A percentile compares a stretch with the other conserved stretches of the same genome.
These are phyloP conservation scores for Tillandsia fasciculata DNA, from an alignment of 176 grass and related monocot genomes.

Conservation along the genomic window DNA sequence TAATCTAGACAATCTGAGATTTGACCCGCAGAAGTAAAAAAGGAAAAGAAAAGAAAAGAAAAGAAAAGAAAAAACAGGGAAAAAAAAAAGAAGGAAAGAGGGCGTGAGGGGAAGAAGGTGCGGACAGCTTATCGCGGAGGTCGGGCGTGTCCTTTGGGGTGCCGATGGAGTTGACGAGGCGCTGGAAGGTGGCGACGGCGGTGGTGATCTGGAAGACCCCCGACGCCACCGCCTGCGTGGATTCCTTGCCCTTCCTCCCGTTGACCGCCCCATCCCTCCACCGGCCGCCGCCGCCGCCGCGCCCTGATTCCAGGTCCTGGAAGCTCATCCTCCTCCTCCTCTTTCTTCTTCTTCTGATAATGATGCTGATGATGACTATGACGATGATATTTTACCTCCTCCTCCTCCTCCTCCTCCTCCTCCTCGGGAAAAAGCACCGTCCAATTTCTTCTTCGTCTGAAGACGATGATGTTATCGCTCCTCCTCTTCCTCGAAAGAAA, in stretches of 20 bases:
- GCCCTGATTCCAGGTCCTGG: slow-evolving; percentile 85
- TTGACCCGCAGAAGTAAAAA: not conserved
- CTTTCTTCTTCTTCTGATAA: not conserved
- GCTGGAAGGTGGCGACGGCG: slow-evolving; percentile 71
- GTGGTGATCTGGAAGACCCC: slow-evolving; percentile 87
- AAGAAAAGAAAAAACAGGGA: slow-evolving; percentile 6
- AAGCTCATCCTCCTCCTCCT: slow-evolving; percentile 67
- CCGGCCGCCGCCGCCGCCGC: not conserved
- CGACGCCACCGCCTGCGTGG: slow-evolving; percentile 36
- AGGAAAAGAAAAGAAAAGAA: too few relatives aligned
- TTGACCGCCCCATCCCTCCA: slow-evolving; percentile 6
- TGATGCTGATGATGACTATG: too few relatives aligned
- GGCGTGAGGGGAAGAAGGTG: not conserved
- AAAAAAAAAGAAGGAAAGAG: not conserved
- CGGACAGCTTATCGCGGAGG: slow-evolving; percentile 78
- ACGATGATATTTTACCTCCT: too few relatives aligned
- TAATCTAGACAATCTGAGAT: not conserved
- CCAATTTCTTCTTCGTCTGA: too few relatives aligned
- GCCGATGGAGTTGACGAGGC: slow-evolving; percentile 85
- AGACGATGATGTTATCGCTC: too few relatives aligned
- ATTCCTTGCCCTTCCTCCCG: slow-evolving; percentile 27
- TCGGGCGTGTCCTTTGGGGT: slow-evolving; percentile 73
- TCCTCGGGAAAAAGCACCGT: too few relatives aligned
- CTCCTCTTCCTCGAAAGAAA: too few relatives aligned
- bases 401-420: too few relatives aligned